Conservation (phyloP, 176 grass and related monocot genomes). For the Chloris gayana region DNA sequence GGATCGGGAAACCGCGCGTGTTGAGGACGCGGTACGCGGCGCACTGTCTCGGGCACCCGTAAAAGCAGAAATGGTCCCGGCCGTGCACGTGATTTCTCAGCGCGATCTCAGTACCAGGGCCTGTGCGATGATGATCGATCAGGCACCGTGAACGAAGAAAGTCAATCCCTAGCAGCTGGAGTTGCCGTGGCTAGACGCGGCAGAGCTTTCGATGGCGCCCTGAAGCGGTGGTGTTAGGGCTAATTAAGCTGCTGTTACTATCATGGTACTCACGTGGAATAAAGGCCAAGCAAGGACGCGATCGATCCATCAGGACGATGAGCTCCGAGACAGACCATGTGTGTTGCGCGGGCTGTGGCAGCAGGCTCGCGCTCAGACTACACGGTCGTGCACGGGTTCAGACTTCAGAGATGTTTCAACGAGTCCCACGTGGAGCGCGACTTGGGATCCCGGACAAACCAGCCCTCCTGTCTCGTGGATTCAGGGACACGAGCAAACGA, state of each 20-base stretch:
- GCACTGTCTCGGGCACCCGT: too few species aligned
- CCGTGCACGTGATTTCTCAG: neutral
- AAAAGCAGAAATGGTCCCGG: too few species aligned
- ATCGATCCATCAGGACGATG: neutral
- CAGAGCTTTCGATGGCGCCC: slow-evolving; percentile 17
- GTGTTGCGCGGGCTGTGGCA: neutral
- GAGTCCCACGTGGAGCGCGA: neutral
- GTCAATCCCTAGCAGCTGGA: slow-evolving; percentile 25
- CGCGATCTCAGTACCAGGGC: neutral
- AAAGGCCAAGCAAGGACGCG: neutral
- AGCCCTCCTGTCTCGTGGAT: neutral
- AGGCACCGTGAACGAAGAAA: neutral
- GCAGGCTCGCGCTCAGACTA: too few species aligned
- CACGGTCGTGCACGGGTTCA: neutral
- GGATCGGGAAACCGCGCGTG: too few species aligned
- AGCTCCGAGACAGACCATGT: slow-evolving; percentile 32
- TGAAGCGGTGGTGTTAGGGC: neutral
- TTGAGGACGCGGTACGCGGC: too few species aligned
- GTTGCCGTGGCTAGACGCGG: neutral
- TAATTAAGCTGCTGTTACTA: neutral
- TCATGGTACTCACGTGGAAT: neutral
- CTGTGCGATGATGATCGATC: neutral
- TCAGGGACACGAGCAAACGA: neutral
- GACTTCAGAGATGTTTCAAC: neutral
- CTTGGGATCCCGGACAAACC: neutral